Conservation (phyloP, 2,329 filamentous ascomycete genomes). For the Arthroderma sp. region DNA sequence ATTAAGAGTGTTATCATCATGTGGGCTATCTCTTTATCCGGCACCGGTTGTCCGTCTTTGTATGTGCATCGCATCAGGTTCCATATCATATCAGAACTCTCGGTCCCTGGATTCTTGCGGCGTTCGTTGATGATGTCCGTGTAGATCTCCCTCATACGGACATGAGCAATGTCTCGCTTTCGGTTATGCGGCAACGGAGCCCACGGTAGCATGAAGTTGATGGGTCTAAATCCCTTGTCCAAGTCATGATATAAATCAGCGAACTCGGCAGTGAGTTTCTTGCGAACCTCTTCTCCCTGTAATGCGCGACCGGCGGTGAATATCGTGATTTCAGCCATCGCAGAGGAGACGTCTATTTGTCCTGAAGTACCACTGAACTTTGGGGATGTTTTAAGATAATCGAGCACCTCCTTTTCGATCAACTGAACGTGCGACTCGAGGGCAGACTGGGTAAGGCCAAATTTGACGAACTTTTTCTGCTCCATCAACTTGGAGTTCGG, state of each 20-base stretch:
- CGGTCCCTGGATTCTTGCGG: constrained; percentile 30
- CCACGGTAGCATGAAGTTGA: constrained; percentile 77
- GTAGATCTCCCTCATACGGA: constrained; percentile 59
- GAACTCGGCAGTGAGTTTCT: constrained; percentile 58
- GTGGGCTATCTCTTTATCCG: constrained; percentile 66
- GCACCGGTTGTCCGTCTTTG: constrained; percentile 57
- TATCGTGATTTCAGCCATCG: constrained; percentile 66
- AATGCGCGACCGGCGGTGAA: constrained; percentile 46
- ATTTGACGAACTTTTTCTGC: constrained; percentile 74
- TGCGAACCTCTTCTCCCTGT: constrained; percentile 46
- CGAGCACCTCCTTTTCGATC: constrained; percentile 59
- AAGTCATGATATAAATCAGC: constrained; percentile 69
- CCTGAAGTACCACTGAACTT: constrained; percentile 50
- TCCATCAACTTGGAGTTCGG: constrained; percentile 89
- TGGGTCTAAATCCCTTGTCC: constrained; percentile 64
- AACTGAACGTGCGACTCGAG: constrained; percentile 63
- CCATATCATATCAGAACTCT: constrained; percentile 57
- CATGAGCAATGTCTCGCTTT: constrained; percentile 57
- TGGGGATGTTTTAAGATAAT: constrained; percentile 44
- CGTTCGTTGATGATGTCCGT: constrained; percentile 57
- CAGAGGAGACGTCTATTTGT: constrained; percentile 50
- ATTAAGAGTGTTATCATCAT: constrained; percentile 82
- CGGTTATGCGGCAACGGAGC: constrained; percentile 65
- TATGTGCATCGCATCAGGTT: constrained; percentile 67
- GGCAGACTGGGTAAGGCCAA: constrained; percentile 48